Evolutionary conservation across 2,329 filamentous ascomycete genomes (phyloP), one percentile per base, ranked within the genome.

Genomic region (Orbilia oligospora): DNA sequence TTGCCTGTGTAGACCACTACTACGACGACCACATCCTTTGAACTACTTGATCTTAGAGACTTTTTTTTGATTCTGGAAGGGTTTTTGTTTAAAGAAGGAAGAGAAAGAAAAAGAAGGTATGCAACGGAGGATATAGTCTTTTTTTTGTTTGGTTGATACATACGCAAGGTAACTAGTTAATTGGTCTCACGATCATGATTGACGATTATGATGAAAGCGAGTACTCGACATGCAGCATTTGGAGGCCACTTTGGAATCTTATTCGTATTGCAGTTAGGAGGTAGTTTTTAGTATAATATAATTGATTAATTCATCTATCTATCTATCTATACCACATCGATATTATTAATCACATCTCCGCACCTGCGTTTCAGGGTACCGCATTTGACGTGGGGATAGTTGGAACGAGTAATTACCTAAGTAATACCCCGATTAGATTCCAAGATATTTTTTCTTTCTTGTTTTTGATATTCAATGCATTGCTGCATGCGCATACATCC

Each of bases 1-100:
- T 58, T 79, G 63, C 73, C 67, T 22, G 67, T 67, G 10, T 77
- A 69, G 16, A 30, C 6, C 27, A 30, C 27, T 6, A 30, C 27
- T 6, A n/a, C n/a, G n/a, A n/a, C n/a, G n/a, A n/a, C 2, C 38
- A 14, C 12, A 16, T 41, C 38, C 16, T 41, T 5, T 38, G 10
- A 38, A n/a, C n/a, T 30, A 38, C 8, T 10, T 9, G 36, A 38
- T 14, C 8, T 46, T 46, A 3, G 18, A 5, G 16, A 22, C 18
- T 46, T 46, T 48, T 20, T 48, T 1, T 46, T 46, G 9, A 5
- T 46, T 46, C 14, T 46, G n/a, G n/a, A n/a, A 30, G 27, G 27
- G n/a, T 46, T n/a, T 46, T n/a, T 4, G 2, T 41, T 61, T 22
- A 30, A 41, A 46, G 30, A 49, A n/a, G 10, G 14, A 61, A 8